Evolutionary conservation across 2,329 filamentous ascomycete species (phyloP).

Genomic region (Penicillium corylophilum): DNA sequence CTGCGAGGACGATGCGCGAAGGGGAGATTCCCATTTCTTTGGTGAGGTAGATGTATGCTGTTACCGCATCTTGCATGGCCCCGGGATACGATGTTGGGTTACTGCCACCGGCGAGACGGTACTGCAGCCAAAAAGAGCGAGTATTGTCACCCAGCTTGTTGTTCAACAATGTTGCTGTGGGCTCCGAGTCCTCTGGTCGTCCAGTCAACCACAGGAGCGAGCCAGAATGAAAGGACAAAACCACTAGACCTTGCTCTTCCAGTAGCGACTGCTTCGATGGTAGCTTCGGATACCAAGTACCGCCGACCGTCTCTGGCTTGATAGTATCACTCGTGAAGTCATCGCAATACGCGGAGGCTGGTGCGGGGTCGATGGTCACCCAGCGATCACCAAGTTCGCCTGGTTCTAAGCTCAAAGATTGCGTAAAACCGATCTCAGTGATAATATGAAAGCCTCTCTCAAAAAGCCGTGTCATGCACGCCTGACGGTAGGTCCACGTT

Average conservation of each 20-base stretch:
- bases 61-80: slow-evolving; percentile 25
- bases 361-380: slow-evolving; percentile 7
- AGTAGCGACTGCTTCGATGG: slow-evolving; percentile 6
- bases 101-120: slow-evolving; percentile 15
- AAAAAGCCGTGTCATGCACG: slow-evolving; percentile 1
- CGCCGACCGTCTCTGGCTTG: slow-evolving; percentile 11
- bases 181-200: slow-evolving; percentile 1
- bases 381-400: slow-evolving; percentile 11
- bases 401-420: slow-evolving; percentile 11
- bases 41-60: slow-evolving; percentile 22
- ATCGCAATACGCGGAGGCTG: slow-evolving; percentile 4
- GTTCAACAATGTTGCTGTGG: slow-evolving; percentile 8
- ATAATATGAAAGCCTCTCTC: slow-evolving; percentile 9
- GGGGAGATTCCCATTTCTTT: slow-evolving; percentile 19
- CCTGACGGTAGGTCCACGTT: slow-evolving; percentile 16
- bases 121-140: slow-evolving; percentile 12
- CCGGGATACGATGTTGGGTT: slow-evolving; percentile 16
- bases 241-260: slow-evolving; percentile 6
- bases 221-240: slow-evolving; percentile 16
- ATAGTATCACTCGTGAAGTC: slow-evolving; percentile 5
- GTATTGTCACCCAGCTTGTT: slow-evolving; percentile 7
- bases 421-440: slow-evolving; percentile 7
- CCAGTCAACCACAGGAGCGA: slow-evolving; percentile 13
- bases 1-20: slow-evolving; percentile 19
- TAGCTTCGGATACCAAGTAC: slow-evolving; percentile 14